Conservation (phyloP, 108 stramenopile species). For the Craspedostauros australis region DNA sequence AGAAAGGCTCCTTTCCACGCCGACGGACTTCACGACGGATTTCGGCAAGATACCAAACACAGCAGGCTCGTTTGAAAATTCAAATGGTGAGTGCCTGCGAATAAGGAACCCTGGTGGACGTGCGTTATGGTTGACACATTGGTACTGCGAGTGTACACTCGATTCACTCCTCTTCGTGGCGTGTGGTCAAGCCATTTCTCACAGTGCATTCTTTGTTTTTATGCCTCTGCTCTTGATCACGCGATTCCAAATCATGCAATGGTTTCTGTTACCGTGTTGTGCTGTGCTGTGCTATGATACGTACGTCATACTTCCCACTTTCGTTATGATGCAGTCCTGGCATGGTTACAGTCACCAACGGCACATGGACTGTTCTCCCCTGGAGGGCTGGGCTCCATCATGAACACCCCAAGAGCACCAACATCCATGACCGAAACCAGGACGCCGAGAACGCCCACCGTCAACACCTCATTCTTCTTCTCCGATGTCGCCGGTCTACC, state of each 20-base stretch:
- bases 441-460: slow-evolving; percentile 49
- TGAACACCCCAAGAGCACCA: slow-evolving; percentile 61
- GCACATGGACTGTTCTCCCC: slow-evolving; percentile 77
- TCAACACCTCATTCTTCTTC: slow-evolving; percentile 55
- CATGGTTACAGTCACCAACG: slow-evolving; percentile 77
- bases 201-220: too few species aligned
- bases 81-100: slow-evolving; percentile 31
- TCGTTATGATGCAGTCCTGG: slow-evolving; percentile 33
- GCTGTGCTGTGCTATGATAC: neutral
- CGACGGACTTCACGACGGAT: slow-evolving; percentile 80
- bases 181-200: too few species aligned
- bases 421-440: too few species aligned
- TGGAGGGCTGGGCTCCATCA: slow-evolving; percentile 43
- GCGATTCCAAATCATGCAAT: neutral
- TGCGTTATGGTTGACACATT: too few species aligned
- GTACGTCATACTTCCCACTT: neutral
- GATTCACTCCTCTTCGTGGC: too few species aligned
- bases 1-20: slow-evolving; percentile 42
- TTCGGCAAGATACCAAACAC: slow-evolving; percentile 52
- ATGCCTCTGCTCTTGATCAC: neutral
- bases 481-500: slow-evolving; percentile 56
- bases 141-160: too few species aligned
- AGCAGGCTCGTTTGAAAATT: slow-evolving; percentile 40
- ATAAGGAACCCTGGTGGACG: neutral
- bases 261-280: neutral